Conservation (phyloP, 78 protist species). For the Dictyostelium intermedium region DNA sequence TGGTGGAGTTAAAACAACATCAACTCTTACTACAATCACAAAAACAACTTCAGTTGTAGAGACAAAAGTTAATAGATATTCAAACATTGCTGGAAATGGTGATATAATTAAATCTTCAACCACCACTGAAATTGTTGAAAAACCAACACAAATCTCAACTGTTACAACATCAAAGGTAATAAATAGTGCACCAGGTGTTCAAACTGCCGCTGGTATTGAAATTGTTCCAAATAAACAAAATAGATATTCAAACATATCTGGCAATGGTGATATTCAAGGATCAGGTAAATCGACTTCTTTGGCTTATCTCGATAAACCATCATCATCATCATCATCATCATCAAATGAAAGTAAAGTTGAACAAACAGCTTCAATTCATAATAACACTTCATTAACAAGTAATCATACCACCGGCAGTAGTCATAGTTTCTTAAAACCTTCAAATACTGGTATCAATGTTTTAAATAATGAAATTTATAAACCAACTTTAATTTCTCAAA, state of each 20-base stretch:
- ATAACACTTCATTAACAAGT: not conserved
- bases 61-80: not conserved
- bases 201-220: not conserved
- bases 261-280: not conserved
- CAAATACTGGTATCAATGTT: not conserved
- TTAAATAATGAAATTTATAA: conserved; percentile 1
- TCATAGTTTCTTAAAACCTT: not conserved
- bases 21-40: not conserved
- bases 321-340: not conserved
- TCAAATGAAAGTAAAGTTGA: not conserved
- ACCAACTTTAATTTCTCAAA: conserved; percentile 10
- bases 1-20: not conserved
- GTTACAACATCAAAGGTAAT: not conserved
- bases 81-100: not conserved
- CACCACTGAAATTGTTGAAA: not conserved
- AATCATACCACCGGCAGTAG: not conserved
- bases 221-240: not conserved
- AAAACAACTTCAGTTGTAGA: not conserved
- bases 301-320: not conserved
- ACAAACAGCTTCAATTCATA: not conserved
- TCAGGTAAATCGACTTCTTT: not conserved
- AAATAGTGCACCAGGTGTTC: not conserved
- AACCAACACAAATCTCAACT: not conserved
- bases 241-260: not conserved
- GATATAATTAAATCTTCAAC: not conserved